phyloP scores from a whole-genome alignment of 768 basidiomycete species.

The Austroboletus festivus region DNA sequence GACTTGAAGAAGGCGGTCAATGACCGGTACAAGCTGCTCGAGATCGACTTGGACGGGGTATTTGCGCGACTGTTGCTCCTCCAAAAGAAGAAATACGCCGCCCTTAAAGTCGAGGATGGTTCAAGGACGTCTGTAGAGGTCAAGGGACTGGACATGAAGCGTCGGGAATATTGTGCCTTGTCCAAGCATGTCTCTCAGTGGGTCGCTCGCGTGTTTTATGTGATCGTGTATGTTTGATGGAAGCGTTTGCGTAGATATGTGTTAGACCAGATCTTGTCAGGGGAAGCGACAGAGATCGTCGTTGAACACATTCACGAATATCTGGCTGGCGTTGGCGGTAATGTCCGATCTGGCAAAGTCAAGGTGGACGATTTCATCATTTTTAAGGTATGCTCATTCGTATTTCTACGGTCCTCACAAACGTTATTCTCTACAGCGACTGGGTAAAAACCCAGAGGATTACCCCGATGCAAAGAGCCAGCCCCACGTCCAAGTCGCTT shows the following conservation, averaged over 20 bases:
- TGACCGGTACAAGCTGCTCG: slow-evolving; percentile 89
- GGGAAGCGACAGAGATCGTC: slow-evolving; percentile 84
- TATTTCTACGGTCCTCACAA: too few species aligned
- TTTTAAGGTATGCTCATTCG: slow-evolving; percentile 85
- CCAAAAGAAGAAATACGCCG: slow-evolving; percentile 99
- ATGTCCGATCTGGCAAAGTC: slow-evolving; percentile 72
- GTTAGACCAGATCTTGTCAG: slow-evolving; percentile 86
- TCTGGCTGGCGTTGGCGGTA: slow-evolving; percentile 68
- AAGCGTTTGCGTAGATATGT: slow-evolving; percentile 60
- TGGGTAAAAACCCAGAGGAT: slow-evolving; percentile 95
- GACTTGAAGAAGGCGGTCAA: slow-evolving; percentile 97
- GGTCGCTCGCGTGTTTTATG: slow-evolving; percentile 29
- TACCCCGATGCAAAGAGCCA: slow-evolving; percentile 95
- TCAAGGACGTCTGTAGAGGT: slow-evolving; percentile 77
- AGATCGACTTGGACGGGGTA: slow-evolving; percentile 93
- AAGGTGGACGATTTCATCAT: slow-evolving; percentile 94
- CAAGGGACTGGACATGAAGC: slow-evolving; percentile 99
- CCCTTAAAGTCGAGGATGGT: slow-evolving; percentile 88
- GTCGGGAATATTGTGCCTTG: slow-evolving; percentile 88
- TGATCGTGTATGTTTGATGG: background rate
- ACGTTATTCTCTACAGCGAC: slow-evolving; percentile 69
- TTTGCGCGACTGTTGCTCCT: slow-evolving; percentile 90
- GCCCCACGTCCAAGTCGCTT: slow-evolving; percentile 95
- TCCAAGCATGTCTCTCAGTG: slow-evolving; percentile 94
- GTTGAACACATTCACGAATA: slow-evolving; percentile 94